Conservation (phyloP, 2,329 filamentous ascomycete genomes). For the Tolypocladium sp. region DNA sequence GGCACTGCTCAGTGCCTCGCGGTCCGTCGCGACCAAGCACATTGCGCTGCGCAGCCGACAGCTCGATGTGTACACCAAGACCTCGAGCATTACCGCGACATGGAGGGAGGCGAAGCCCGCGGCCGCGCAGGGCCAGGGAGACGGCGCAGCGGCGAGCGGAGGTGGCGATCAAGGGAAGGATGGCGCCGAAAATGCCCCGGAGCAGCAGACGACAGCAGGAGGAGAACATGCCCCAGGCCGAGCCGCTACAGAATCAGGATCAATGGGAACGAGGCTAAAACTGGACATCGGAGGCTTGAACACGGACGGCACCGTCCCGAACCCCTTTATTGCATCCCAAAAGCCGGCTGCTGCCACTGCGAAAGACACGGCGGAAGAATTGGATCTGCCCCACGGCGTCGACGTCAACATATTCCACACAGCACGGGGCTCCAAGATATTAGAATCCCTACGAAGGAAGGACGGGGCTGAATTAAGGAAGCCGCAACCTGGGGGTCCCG, state of each 20-base stretch:
- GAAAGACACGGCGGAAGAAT: constrained; percentile 11
- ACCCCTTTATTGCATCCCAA: background rate
- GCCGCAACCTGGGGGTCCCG: constrained; percentile 8
- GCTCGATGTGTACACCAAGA: constrained; percentile 38
- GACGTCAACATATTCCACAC: constrained; percentile 42
- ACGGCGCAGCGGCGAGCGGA: background rate
- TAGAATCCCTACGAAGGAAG: constrained; percentile 26
- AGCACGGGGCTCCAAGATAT: constrained; percentile 31
- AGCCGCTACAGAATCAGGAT: background rate
- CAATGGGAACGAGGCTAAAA: background rate
- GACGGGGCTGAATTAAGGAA: constrained; percentile 3
- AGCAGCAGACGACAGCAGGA: background rate
- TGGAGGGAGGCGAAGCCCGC: constrained; percentile 15
- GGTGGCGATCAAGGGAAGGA: background rate
- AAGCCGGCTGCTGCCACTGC: constrained; percentile 2
- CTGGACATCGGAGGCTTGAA: background rate
- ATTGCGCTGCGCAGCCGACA: constrained; percentile 47
- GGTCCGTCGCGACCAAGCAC: constrained; percentile 56
- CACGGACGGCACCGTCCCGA: background rate
- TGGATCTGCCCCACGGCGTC: constrained; percentile 28
- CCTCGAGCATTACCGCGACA: constrained; percentile 31
- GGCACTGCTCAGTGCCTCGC: constrained; percentile 60
- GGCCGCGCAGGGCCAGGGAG: background rate
- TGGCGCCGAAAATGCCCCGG: background rate
- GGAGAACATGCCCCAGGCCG: background rate